These are phyloP conservation scores for Coemansia sp. DNA, from an alignment of 192 early-diverging fungal genomes.

Conservation along the genomic window DNA sequence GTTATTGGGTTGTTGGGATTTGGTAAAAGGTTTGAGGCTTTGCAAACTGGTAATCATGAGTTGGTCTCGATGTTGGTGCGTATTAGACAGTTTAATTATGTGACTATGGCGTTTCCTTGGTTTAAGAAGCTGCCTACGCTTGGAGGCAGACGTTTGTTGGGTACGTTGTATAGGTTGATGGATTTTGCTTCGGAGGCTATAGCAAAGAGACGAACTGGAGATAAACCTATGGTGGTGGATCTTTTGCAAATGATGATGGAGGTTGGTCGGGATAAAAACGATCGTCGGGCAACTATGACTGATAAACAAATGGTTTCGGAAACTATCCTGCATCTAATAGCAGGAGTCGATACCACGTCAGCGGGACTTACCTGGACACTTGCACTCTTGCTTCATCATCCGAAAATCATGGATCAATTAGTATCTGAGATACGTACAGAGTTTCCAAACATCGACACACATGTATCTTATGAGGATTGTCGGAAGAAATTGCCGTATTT, in stretches of 20 bases:
- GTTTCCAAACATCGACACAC: constrained; percentile 12
- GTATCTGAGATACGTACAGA: constrained; percentile 27
- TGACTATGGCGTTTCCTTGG: constrained; percentile 45
- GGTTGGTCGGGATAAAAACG: background rate
- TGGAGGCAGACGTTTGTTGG: constrained; percentile 8
- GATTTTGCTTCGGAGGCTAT: constrained; percentile 28
- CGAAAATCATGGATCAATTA: constrained; percentile 20
- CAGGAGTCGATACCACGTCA: constrained; percentile 53
- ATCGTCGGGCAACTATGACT: constrained; percentile 11
- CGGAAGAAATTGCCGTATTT: constrained; percentile 39
- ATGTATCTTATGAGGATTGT: constrained; percentile 23
- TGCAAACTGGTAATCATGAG: constrained; percentile 24
- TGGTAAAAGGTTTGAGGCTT: constrained; percentile 23
- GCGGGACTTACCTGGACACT: constrained; percentile 48
- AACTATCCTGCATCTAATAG: constrained; percentile 42
- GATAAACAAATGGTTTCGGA: constrained; percentile 47
- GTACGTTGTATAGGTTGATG: constrained; percentile 12
- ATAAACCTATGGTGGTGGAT: constrained; percentile 1
- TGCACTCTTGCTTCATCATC: constrained; percentile 42
- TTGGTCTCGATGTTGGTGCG: constrained; percentile 20
- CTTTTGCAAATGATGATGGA: constrained; percentile 47
- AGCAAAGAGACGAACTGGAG: background rate
- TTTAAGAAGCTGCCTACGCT: constrained; percentile 23
- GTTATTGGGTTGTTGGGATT: constrained; percentile 44
- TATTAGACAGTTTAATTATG: constrained; percentile 32